Base-by-base conservation (phyloP, 2,329 filamentous ascomycete species). In the Cladophialophora carrionii region DNA sequence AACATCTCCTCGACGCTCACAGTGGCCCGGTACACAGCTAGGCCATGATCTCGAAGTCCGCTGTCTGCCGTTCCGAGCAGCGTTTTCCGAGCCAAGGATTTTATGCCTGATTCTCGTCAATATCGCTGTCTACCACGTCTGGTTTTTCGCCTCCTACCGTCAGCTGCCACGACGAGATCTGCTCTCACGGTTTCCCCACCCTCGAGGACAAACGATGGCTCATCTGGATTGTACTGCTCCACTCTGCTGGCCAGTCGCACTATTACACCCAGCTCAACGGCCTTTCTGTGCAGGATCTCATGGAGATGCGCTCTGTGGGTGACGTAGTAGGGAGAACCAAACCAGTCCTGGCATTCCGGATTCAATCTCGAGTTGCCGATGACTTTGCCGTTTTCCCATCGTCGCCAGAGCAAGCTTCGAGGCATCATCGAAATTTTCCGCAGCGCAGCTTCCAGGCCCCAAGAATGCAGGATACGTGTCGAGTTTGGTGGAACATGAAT, bases 401-500 rank as follows among this genome's bases (percentile, higher is more conserved):
- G 22, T 22, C 43, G 31, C 57, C 57, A 60, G 37, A 60, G 43
- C n/a, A 60, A 41, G 9, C 57, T 52, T 20, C 20, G 14, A 12
- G 57, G 57, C 57, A 24, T n/a, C 46, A 51, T 43, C 41, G 57
- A 60, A 22, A 49, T 32, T 26, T 51, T 51, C 26, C 43, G 41
- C 17, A 60, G 46, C 20, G 24, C 17, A 14, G 37, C 43, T 32
- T 72, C 53, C 48, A 71, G 73, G 7, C 63, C 72, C 70, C 71
- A 71, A 7, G 58, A 59, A 26, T 61, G 60, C 26, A 74, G 63
- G 26, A 73, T 69, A 26, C 68, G 68, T 17, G 65, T 69, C 1
- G 72, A 72, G 56, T 75, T 75, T 1, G 73, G 72, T 14, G 70
- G 64, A 24, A 75, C 65, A 14, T 72, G 63, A 9, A 74, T 69